Conservation (phyloP, 2,329 filamentous ascomycete genomes). For the Epichloe aotearoae region DNA sequence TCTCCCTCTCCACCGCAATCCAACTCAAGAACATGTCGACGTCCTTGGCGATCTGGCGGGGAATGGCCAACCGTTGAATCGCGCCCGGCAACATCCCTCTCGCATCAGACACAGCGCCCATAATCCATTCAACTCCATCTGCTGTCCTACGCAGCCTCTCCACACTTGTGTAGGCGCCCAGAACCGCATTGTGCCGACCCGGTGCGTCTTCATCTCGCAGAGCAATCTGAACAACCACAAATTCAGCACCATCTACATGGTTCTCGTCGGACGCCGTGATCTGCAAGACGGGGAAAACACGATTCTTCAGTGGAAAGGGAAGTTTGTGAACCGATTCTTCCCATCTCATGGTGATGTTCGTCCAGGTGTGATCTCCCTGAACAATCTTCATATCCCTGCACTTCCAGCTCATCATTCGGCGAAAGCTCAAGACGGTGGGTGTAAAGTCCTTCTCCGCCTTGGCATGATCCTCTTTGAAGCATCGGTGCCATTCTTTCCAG, state of each 20-base stretch:
- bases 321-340: slow-evolving; percentile 56
- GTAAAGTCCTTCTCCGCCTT: slow-evolving; percentile 28
- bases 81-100: slow-evolving; percentile 51
- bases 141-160: slow-evolving; percentile 42
- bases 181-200: slow-evolving; percentile 29
- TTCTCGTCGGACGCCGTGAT: slow-evolving; percentile 34
- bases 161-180: slow-evolving; percentile 51
- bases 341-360: slow-evolving; percentile 34
- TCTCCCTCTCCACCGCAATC: slow-evolving; percentile 34
- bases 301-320: slow-evolving; percentile 44
- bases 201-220: slow-evolving; percentile 25
- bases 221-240: slow-evolving; percentile 45
- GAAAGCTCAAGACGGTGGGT: slow-evolving; percentile 21
- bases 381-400: slow-evolving; percentile 26
- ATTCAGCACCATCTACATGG: slow-evolving; percentile 25
- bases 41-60: slow-evolving; percentile 54
- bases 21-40: slow-evolving; percentile 55
- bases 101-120: slow-evolving; percentile 64
- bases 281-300: slow-evolving; percentile 55
- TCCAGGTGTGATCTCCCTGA: slow-evolving; percentile 29
- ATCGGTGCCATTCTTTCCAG: slow-evolving; percentile 49
- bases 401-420: slow-evolving; percentile 30
- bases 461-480: slow-evolving; percentile 39
- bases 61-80: slow-evolving; percentile 51
- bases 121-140: slow-evolving; percentile 54